phyloP scores from a whole-genome alignment of 1,284 basidiomycete species.

The Bjerkandera adusta region DNA sequence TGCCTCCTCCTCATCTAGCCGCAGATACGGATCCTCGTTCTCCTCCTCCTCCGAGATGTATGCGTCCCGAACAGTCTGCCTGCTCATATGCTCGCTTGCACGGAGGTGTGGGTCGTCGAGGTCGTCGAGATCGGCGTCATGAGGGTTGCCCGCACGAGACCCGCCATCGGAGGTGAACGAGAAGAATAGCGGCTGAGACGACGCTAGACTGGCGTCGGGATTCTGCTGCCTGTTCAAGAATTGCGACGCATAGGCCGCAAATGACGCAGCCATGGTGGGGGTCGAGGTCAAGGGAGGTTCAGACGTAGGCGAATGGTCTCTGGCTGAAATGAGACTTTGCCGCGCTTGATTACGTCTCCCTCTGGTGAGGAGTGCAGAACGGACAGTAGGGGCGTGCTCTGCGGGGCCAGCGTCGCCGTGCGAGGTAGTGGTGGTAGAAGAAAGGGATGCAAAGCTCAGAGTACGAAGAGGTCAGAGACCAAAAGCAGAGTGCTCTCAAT shows the following conservation, averaged over 20 bases:
- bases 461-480: conserved; percentile 1
- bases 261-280: conserved; percentile 49
- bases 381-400: too few relatives aligned
- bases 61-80: conserved; percentile 26
- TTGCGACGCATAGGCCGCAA: conserved; percentile 67
- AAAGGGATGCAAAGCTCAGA: conserved; percentile 2
- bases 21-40: conserved; percentile 73
- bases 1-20: conserved; percentile 55
- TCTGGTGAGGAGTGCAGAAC: too few relatives aligned
- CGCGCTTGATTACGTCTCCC: conserved; percentile 10
- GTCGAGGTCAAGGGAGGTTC: conserved; percentile 2
- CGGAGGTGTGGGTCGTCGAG: conserved; percentile 69
- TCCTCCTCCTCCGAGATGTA: conserved; percentile 38
- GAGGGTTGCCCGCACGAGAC: conserved; percentile 49
- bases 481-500: conserved; percentile 3
- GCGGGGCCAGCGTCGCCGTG: too few relatives aligned
- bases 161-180: conserved; percentile 75
- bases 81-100: conserved; percentile 36
- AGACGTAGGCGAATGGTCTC: background rate
- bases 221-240: conserved; percentile 55
- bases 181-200: conserved; percentile 77
- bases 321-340: conserved; percentile 5
- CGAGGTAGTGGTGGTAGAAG: background rate
- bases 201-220: conserved; percentile 43
- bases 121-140: conserved; percentile 61